These are phyloP conservation scores for Volvox carteri DNA, from an alignment of 163 green algal species.

Conservation along the genomic window DNA sequence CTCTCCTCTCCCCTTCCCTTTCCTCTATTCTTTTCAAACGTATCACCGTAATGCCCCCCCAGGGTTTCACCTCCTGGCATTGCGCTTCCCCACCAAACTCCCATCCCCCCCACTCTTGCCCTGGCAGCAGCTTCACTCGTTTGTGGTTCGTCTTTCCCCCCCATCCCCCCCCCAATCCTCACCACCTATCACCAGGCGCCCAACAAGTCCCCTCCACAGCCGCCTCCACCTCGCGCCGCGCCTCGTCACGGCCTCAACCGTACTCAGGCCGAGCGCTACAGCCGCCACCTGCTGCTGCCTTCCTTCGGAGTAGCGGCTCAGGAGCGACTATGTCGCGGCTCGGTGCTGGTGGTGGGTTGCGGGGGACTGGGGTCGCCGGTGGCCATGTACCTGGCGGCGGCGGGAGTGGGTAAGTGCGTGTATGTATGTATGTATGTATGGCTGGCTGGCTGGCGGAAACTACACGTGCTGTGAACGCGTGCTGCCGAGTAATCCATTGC, in stretches of 20 bases:
- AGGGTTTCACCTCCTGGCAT: not conserved
- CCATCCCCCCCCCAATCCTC: not conserved
- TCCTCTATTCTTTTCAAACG: too few species aligned
- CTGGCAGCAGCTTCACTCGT: not conserved
- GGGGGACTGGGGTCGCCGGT: slow-evolving; percentile 95
- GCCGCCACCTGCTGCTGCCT: slow-evolving; percentile 92
- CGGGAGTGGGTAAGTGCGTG: slow-evolving; percentile 80
- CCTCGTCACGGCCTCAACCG: slow-evolving; percentile 56
- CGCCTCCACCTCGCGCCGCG: not conserved
- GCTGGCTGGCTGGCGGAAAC: too few species aligned
- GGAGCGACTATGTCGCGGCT: slow-evolving; percentile 73
- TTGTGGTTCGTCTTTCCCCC: not conserved
- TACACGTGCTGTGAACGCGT: too few species aligned
- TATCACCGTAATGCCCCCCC: not conserved
- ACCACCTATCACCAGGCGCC: not conserved
- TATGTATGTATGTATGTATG: not conserved
- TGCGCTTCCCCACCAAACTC: not conserved
- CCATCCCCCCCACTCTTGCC: not conserved
- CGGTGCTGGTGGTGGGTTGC: slow-evolving; percentile 94
- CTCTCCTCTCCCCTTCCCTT: too few species aligned
- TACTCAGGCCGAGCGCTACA: slow-evolving; percentile 88
- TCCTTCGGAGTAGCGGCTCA: slow-evolving; percentile 90
- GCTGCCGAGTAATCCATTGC: too few species aligned
- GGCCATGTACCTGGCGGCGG: slow-evolving; percentile 94
- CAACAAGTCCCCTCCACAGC: not conserved